phyloP scores from a whole-genome alignment of 148 eudicot genomes.

The Bassia scoparia region DNA sequence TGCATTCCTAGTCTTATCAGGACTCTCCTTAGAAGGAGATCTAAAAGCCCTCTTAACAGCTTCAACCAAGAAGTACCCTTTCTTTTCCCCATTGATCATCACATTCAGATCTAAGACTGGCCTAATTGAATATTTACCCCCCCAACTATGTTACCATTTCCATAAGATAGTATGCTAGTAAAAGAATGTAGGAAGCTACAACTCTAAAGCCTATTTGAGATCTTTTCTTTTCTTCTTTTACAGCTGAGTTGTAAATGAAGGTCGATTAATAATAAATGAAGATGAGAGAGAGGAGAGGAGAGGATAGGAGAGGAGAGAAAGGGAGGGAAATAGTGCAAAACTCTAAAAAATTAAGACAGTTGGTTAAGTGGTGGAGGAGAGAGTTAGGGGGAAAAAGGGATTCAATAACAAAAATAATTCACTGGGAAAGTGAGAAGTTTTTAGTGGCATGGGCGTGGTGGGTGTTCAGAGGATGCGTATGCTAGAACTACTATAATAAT shows the following conservation, averaged over 20 bases:
- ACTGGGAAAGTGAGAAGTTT: constrained; percentile 29
- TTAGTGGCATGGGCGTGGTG: constrained; percentile 35
- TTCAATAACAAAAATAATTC: background rate
- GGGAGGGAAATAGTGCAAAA: background rate
- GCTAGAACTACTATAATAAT: constrained; percentile 13
- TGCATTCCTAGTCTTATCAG: constrained; percentile 36
- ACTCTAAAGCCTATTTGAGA: background rate
- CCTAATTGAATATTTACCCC: constrained; percentile 6
- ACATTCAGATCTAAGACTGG: constrained; percentile 18
- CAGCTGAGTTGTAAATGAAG: constrained; percentile 7
- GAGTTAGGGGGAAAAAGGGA: constrained; percentile 5
- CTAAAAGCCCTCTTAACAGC: constrained; percentile 81
- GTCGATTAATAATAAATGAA: constrained; percentile 17
- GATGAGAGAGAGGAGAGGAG: background rate
- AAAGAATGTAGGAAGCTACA: constrained; percentile 2
- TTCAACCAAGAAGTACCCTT: constrained; percentile 58
- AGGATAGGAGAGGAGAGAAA: too few species aligned
- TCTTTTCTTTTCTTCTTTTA: background rate
- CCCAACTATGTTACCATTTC: constrained; percentile 14
- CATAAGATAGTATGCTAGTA: constrained; percentile 9
- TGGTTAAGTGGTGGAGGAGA: background rate
- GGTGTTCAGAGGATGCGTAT: constrained; percentile 35
- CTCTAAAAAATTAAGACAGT: too few species aligned
- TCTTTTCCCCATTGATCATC: constrained; percentile 33
- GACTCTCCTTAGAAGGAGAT: constrained; percentile 60